Conservation (phyloP, 2,329 filamentous ascomycete genomes). For the Didymella exigua region DNA sequence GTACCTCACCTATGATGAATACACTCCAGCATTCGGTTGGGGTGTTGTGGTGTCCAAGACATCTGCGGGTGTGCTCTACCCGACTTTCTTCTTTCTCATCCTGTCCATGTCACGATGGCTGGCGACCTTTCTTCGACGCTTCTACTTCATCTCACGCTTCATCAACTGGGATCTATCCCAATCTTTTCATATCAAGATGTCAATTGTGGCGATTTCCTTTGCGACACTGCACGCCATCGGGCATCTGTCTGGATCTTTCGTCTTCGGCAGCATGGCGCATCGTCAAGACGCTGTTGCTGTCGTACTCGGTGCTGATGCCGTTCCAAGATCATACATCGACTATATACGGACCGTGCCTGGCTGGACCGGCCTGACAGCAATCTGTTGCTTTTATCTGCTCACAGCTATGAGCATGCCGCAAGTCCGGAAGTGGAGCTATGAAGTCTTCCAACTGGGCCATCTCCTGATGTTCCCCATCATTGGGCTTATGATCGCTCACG, state of each 20-base stretch:
- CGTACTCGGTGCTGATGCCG: conserved; percentile 53
- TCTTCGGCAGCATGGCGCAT: conserved; percentile 54
- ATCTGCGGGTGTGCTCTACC: conserved; percentile 61
- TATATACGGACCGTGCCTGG: conserved; percentile 58
- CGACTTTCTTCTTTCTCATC: conserved; percentile 64
- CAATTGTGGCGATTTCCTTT: conserved; percentile 56
- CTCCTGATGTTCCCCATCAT: conserved; percentile 65
- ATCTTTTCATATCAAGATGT: conserved; percentile 62
- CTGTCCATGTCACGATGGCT: conserved; percentile 65
- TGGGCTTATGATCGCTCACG: conserved; percentile 61
- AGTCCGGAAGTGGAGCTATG: conserved; percentile 59
- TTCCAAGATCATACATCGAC: conserved; percentile 53
- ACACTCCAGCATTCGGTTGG: conserved; percentile 61
- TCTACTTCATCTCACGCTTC: conserved; percentile 59
- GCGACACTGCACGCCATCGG: conserved; percentile 61
- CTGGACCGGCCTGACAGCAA: conserved; percentile 56
- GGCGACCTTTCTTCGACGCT: conserved; percentile 59
- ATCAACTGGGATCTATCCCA: conserved; percentile 64
- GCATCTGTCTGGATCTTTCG: conserved; percentile 60
- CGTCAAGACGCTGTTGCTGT: conserved; percentile 55
- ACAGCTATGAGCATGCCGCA: conserved; percentile 57
- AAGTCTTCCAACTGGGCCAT: conserved; percentile 63
- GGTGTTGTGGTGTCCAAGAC: conserved; percentile 63
- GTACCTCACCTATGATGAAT: conserved; percentile 54
- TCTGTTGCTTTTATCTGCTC: conserved; percentile 59